Evolutionary conservation across 2,329 filamentous ascomycete genomes (phyloP).

Genomic region (Didymella exigua): DNA sequence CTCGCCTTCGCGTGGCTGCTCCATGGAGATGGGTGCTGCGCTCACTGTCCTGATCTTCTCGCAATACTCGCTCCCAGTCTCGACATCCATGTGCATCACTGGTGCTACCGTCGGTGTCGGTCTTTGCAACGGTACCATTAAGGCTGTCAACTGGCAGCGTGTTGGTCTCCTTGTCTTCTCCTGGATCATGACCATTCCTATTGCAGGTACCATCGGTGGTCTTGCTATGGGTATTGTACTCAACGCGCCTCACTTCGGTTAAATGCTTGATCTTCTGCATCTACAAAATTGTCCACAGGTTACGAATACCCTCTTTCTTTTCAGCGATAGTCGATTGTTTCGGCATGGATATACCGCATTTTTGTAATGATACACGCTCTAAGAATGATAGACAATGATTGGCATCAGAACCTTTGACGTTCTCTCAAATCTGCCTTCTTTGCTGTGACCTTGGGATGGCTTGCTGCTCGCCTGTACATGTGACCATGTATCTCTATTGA

Average conservation of each 20-base stretch:
- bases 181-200: constrained; percentile 69
- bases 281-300: constrained; percentile 11
- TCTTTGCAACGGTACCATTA: constrained; percentile 73
- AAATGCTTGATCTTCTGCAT: constrained; percentile 6
- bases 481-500: too few relatives aligned
- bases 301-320: constrained; percentile 18
- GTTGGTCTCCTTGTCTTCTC: constrained; percentile 69
- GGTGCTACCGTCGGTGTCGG: constrained; percentile 79
- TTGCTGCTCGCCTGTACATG: too few relatives aligned
- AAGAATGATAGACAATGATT: constrained; percentile 2
- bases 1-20: constrained; percentile 62
- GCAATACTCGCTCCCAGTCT: constrained; percentile 75
- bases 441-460: not conserved
- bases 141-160: constrained; percentile 75
- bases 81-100: constrained; percentile 72
- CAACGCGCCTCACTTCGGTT: constrained; percentile 62
- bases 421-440: not conserved
- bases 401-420: not conserved
- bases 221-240: constrained; percentile 56
- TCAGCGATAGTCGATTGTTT: constrained; percentile 6
- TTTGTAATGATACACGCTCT: constrained; percentile 4
- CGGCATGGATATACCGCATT: constrained; percentile 12
- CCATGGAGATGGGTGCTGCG: constrained; percentile 81
- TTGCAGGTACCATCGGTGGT: constrained; percentile 63
- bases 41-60: constrained; percentile 78